Percentiles rank a stretch among this genome's conserved stretches.
phyloP scores from a whole-genome alignment of 2,329 filamentous ascomycete genomes.

The Cladosporium sp. region DNA sequence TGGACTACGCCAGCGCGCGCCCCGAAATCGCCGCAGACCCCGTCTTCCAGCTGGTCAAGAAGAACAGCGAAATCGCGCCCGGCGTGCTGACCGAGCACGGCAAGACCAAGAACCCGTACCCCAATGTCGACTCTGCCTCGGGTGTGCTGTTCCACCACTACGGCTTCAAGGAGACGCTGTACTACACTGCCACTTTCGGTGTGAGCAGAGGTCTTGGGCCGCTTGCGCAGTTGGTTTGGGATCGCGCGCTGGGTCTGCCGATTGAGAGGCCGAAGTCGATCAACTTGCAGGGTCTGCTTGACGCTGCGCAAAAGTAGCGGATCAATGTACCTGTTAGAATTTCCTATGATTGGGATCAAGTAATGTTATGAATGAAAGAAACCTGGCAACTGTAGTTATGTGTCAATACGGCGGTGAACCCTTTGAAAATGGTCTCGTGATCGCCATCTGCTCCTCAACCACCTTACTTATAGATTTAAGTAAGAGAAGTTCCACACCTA shows the following conservation, averaged over 20 bases:
- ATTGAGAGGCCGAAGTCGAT: constrained; percentile 99
- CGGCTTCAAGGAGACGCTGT: constrained; percentile 93
- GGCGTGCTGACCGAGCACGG: constrained; percentile 90
- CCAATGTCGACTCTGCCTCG: constrained; percentile 91
- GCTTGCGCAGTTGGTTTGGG: constrained; percentile 93
- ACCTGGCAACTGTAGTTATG: not conserved
- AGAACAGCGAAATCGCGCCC: constrained; percentile 89
- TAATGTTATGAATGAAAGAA: not conserved
- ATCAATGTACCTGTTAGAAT: not conserved
- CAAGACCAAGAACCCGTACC: constrained; percentile 71
- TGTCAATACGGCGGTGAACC: not conserved
- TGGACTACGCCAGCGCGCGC: constrained; percentile 87
- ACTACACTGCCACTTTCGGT: constrained; percentile 77
- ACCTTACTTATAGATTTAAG: not conserved
- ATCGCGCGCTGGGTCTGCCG: constrained; percentile 85
- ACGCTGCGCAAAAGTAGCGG: constrained; percentile 46
- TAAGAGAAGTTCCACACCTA: not conserved
- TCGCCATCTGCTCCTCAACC: not conserved
- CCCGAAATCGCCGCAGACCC: constrained; percentile 84
- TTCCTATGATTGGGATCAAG: not conserved
- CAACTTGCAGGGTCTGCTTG: constrained; percentile 81
- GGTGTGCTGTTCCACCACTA: constrained; percentile 98
- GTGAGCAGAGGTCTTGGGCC: constrained; percentile 77
- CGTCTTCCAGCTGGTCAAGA: constrained; percentile 90
- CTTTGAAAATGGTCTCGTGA: not conserved